phyloP scores from a whole-genome alignment of 2,329 filamentous ascomycete species.

The Paracorniculantispora psalliotae region DNA sequence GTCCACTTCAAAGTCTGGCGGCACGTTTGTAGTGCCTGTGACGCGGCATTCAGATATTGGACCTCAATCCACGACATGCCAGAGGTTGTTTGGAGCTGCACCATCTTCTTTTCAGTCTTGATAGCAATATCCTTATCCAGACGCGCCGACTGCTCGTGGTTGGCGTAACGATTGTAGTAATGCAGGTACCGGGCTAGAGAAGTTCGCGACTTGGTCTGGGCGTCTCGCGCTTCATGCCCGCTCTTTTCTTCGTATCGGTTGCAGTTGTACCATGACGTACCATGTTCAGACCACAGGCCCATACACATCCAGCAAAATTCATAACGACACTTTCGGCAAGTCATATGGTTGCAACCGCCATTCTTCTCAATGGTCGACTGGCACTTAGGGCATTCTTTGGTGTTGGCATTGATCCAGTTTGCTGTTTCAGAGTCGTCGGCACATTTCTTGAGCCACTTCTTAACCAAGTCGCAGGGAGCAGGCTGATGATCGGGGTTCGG shows the following conservation, averaged over 20 bases:
- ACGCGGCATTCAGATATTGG: constrained; percentile 90
- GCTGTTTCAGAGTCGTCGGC: constrained; percentile 97
- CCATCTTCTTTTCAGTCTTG: constrained; percentile 99
- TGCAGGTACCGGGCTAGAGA: constrained; percentile 95
- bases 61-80: constrained; percentile 99
- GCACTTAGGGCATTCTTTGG: constrained; percentile 95
- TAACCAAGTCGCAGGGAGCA: constrained; percentile 84
- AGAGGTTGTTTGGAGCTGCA: constrained; percentile 85
- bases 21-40: constrained; percentile 89
- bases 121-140: constrained; percentile 93
- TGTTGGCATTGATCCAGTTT: constrained; percentile 99
- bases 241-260: constrained; percentile 97
- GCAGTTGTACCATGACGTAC: constrained; percentile 99
- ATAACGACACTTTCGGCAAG: constrained; percentile 89
- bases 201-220: constrained; percentile 83
- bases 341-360: constrained; percentile 97
- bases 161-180: constrained; percentile 98
- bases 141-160: constrained; percentile 96
- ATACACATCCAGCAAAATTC: constrained; percentile 99
- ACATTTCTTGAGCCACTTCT: constrained; percentile 96
- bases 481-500: constrained; percentile 87
- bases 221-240: constrained; percentile 81
- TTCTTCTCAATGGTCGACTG: constrained; percentile 99
- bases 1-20: constrained; percentile 99
- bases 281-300: constrained; percentile 97